Base-by-base conservation (phyloP, 2,329 filamentous ascomycete species). In the Nothophaeocryptopus gaeumannii region DNA sequence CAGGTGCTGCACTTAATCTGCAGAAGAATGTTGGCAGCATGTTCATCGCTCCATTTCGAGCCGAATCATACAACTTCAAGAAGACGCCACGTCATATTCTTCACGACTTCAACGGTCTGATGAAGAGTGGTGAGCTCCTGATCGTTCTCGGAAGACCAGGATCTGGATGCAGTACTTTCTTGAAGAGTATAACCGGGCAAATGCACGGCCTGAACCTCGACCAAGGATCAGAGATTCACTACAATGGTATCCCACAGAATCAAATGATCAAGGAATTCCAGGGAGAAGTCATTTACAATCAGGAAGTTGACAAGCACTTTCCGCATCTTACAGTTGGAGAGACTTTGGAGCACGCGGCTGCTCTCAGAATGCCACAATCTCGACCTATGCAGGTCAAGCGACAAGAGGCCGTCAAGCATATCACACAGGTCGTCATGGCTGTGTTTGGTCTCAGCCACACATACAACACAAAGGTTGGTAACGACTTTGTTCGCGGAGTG, bases 21-120 rank as follows among this genome's bases (percentile, higher is more conserved):
- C 86, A 90, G 62, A 74, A 82, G 47, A 88, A 81, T 2, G 82
- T 89, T 2, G 76, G 73, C 2, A 82, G 82, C 1, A 68, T 81
- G 7, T 63, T 87, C 15, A 66, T 78, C 52, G 73, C 78, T 0
- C 85, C 83, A 0, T 68, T 87, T 15, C 74, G 81, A 1, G 63
- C 80, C 0, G 79, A 87, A 49, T 69, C 78, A 36, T 72, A 86
- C 42, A 77, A 73, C 47, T 64, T 70, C 15, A 74, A 73, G 37
- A 70, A 74, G 13, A 67, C 73, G 0, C 75, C 77, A 54, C 82
- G 80, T 58, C 75, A 77, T 2, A 83, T 82, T 51, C 59, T 83
- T 15, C 72, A 71, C 37, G 70, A 75, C 46, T 81, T 81, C 52
- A 72, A 81, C 54, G 78, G 78, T 7, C 63, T 77, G 0, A 63